A percentile compares a stretch with the other conserved stretches of the same genome.
Conservation (phyloP, 371 early-diverging fungal species). For the Mortierella sp. region DNA sequence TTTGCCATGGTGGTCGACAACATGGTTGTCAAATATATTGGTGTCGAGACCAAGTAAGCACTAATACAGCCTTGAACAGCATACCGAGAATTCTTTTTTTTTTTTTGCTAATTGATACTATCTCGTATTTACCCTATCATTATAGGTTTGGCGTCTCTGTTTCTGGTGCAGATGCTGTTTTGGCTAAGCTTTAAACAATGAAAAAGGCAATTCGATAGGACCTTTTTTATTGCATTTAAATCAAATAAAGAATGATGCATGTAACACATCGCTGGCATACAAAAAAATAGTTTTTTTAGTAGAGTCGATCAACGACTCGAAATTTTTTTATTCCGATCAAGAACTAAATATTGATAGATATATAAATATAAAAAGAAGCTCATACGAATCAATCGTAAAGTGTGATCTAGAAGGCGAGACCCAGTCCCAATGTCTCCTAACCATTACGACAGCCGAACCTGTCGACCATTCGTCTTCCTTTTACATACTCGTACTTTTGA, state of each 20-base stretch:
- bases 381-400: slow-evolving; percentile 17
- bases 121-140: background rate
- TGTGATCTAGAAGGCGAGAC: background rate
- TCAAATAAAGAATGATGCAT: too few relatives aligned
- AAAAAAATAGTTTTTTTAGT: background rate
- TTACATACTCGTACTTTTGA: background rate
- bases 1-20: slow-evolving; percentile 83
- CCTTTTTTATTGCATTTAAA: too few relatives aligned
- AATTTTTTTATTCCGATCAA: slow-evolving; percentile 13
- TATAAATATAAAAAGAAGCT: background rate
- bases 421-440: background rate
- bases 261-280: too few relatives aligned
- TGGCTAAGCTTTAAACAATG: slow-evolving; percentile 61
- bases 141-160: slow-evolving; percentile 60
- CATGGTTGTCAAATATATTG: slow-evolving; percentile 77
- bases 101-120: background rate
- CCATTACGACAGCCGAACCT: background rate
- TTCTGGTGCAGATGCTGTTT: slow-evolving; percentile 62
- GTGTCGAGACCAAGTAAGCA: slow-evolving; percentile 71
- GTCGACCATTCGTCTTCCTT: slow-evolving; percentile 12
- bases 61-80: background rate
- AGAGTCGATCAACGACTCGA: slow-evolving; percentile 12
- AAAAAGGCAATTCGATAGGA: background rate
- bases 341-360: background rate
- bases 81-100: too few relatives aligned